Evolutionary conservation across 495 filamentous ascomycete genomes (phyloP).

Genomic region (Penicillium paxilli): DNA sequence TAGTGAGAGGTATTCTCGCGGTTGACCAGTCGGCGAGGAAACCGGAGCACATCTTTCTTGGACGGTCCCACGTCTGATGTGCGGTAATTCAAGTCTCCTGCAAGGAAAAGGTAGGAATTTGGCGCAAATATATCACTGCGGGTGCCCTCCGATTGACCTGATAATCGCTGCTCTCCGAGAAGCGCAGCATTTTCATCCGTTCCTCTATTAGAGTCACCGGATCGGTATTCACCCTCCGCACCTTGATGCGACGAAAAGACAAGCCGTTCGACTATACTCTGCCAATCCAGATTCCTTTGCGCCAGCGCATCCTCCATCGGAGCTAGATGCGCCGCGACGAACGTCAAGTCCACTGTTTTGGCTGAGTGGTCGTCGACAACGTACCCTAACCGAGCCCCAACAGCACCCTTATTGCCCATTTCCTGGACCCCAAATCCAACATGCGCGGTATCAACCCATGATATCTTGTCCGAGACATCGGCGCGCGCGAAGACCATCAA

Average conservation of each 20-base stretch:
- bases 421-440: conserved; percentile 79
- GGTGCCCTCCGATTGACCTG: conserved; percentile 17
- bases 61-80: conserved; percentile 62
- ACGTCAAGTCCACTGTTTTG: conserved; percentile 65
- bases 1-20: conserved; percentile 51
- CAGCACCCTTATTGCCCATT: conserved; percentile 95
- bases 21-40: conserved; percentile 58
- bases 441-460: conserved; percentile 64
- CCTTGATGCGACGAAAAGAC: conserved; percentile 55
- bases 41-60: conserved; percentile 49
- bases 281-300: conserved; percentile 82
- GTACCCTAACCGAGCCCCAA: conserved; percentile 71
- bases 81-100: conserved; percentile 94
- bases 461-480: conserved; percentile 54
- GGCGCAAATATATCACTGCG: conserved; percentile 66
- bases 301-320: conserved; percentile 73
- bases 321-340: conserved; percentile 86
- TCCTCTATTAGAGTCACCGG: not conserved
- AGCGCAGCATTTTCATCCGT: conserved; percentile 45
- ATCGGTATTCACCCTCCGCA: not conserved
- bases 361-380: conserved; percentile 24
- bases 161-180: conserved; percentile 26
- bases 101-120: conserved; percentile 75
- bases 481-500: conserved; percentile 75
- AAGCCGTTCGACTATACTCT: conserved; percentile 71